Evolutionary conservation across 345 rosid species (phyloP).

Genomic region (Gossypium rotundifolium): DNA sequence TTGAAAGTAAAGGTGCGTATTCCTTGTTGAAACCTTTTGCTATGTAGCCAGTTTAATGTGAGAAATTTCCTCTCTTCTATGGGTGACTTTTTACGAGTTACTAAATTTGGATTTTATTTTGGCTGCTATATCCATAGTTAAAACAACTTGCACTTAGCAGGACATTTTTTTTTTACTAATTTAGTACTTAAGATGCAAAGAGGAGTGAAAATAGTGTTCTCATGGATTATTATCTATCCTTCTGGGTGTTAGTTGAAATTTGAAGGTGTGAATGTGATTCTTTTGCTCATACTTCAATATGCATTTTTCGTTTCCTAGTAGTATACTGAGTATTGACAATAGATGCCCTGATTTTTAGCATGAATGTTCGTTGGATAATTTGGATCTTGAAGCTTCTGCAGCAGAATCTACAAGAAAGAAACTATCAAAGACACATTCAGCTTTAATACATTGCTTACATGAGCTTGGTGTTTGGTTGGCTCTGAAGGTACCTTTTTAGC

Average conservation of each 20-base stretch:
- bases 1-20: slow-evolving; percentile 44
- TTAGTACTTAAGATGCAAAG: neutral
- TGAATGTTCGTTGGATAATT: slow-evolving; percentile 25
- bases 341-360: slow-evolving; percentile 38
- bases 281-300: neutral
- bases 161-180: no score
- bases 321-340: slow-evolving; percentile 8
- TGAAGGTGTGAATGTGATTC: neutral
- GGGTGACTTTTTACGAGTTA: no score
- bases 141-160: no score
- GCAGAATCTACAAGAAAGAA: slow-evolving; percentile 35
- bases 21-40: neutral
- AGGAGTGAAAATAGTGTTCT: neutral
- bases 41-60: neutral
- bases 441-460: slow-evolving; percentile 49
- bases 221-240: neutral
- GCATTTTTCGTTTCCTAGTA: neutral
- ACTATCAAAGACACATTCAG: slow-evolving; percentile 33
- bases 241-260: neutral
- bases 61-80: no score
- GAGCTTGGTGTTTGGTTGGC: slow-evolving; percentile 82
- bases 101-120: no score
- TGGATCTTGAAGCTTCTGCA: slow-evolving; percentile 32
- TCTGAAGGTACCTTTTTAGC: slow-evolving; percentile 49
- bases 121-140: no score